Base-by-base conservation (phyloP, 2,329 filamentous ascomycete genomes). In the Claviceps sp. region DNA sequence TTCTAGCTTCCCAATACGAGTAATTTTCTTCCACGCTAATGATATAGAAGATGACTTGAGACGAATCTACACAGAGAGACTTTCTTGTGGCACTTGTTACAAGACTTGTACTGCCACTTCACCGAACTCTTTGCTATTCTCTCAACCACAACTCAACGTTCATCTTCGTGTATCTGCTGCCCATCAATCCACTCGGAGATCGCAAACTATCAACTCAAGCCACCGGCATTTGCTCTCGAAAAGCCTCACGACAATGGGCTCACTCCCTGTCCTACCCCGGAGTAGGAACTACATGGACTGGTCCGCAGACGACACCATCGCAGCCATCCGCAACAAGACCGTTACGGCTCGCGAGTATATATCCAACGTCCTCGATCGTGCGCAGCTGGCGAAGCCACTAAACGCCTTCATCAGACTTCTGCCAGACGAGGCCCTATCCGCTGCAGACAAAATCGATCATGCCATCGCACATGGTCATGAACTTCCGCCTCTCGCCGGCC, bases 401-500 rank as follows among this genome's bases (percentile, higher is more conserved):
- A 52, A 52, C 14, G 50, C 50, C 22, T 52, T 52, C 38, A 48
- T 52, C 26, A 38, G 37, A 30, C 50, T 52, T n/a, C 18, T 52
- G 5, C 45, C 45, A 5, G 50, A 52, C 1, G 38, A 52, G 16
- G 50, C 50, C 6, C n/a, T 52, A 16, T 34, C 26, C 16, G 50
- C 45, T 2, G 45, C 50, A 14, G 50, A 52, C 26, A 43, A 52
- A 13, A 37, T 52, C 4, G 50, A 52, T 38, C 26, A 20, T 16
- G 45, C 38, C 6, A 53, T 55, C 34, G 52, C 54, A 18, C 24
- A 51, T 5, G 56, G 57, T 1, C 45, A 49, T 5, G 4, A 52
- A 3, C 45, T 57, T 16, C 54, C 56, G 11, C 58, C 57, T 20
- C 54, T 59, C 14, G 57, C 56, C 18, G 58, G 58, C 2, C 52